Conservation (phyloP, 768 basidiomycete genomes). For the Suillus placidus region DNA sequence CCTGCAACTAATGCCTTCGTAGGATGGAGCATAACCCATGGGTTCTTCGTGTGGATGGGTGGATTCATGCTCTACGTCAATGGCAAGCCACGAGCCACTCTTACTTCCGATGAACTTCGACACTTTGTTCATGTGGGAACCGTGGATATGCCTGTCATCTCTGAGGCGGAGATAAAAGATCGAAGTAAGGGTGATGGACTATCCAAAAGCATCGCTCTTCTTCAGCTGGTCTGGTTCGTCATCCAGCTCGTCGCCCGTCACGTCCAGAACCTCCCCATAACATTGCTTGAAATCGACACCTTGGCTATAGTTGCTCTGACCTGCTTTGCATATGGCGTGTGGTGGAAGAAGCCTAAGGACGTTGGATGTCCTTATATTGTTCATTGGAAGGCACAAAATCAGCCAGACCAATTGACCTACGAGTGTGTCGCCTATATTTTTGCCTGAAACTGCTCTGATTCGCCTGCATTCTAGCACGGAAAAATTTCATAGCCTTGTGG, state of each 20-base stretch:
- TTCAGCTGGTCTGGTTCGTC: constrained; percentile 39
- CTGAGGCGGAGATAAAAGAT: constrained; percentile 29
- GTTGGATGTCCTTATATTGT: constrained; percentile 18
- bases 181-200: constrained; percentile 36
- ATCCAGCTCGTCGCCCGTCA: constrained; percentile 29
- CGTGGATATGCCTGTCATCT: constrained; percentile 9
- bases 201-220: constrained; percentile 32
- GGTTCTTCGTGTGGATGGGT: constrained; percentile 30
- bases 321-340: constrained; percentile 31
- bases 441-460: no score
- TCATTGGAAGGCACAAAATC: neutral
- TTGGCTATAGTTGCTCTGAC: constrained; percentile 34
- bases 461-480: no score
- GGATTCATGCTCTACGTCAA: constrained; percentile 25
- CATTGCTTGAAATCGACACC: constrained; percentile 37
- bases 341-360: constrained; percentile 40
- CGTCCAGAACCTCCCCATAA: constrained; percentile 26
- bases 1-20: neutral
- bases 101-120: constrained; percentile 10
- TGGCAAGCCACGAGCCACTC: neutral
- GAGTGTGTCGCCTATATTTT: no score
- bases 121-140: constrained; percentile 10
- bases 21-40: constrained; percentile 26
- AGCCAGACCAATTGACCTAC: no score
- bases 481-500: no score